These are phyloP conservation scores for Limonium bicolor DNA, from an alignment of 148 eudicot species.

Conservation along the genomic window DNA sequence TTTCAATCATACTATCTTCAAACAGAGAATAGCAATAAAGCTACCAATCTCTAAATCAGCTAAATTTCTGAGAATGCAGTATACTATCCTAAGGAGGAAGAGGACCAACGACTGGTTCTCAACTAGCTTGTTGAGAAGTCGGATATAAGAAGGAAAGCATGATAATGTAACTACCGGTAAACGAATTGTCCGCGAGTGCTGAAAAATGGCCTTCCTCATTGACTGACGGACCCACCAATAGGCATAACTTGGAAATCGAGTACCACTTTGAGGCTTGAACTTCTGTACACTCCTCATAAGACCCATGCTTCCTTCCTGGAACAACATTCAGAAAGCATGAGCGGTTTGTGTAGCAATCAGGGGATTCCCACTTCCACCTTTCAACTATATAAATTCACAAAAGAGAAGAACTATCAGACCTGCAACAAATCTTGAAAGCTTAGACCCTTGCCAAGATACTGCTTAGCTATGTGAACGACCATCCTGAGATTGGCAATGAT, in stretches of 20 bases:
- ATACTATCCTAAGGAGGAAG: too few species aligned
- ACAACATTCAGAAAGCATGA: conserved; percentile 5
- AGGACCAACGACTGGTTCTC: not conserved
- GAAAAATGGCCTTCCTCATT: conserved; percentile 67
- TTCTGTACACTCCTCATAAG: conserved; percentile 82
- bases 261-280: conserved; percentile 72
- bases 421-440: conserved; percentile 74
- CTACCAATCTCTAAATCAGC: not conserved
- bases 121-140: too few species aligned
- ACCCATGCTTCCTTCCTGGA: conserved; percentile 92
- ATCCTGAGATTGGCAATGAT: conserved; percentile 70
- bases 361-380: not conserved
- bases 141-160: too few species aligned
- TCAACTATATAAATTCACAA: not conserved
- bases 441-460: conserved; percentile 76
- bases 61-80: too few species aligned
- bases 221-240: conserved; percentile 94
- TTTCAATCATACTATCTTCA: not conserved
- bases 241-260: conserved; percentile 85
- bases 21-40: not conserved
- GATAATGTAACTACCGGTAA: conserved; percentile 94
- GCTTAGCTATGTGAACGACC: conserved; percentile 94
- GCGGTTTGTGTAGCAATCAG: not conserved
- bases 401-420: too few species aligned
- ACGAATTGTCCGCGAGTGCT: conserved; percentile 71